Conservation (phyloP, 345 rosid species). For the Bruguiera parviflora region DNA sequence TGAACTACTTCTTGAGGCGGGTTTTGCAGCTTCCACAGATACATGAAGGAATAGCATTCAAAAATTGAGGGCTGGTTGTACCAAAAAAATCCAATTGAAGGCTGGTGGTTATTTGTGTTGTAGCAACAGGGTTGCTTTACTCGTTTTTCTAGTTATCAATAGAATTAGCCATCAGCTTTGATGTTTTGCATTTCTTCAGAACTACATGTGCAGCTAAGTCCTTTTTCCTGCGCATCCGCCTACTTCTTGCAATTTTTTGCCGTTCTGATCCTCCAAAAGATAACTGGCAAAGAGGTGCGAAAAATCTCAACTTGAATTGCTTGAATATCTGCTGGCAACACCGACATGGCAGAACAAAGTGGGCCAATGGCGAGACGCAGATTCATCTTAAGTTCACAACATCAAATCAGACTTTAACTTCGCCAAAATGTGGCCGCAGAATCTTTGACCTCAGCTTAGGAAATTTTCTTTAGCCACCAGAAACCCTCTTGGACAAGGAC, state of each 20-base stretch:
- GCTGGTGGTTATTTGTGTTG: neutral
- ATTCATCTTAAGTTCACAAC: neutral
- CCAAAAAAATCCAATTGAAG: neutral
- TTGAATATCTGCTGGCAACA: neutral
- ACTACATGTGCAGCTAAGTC: neutral
- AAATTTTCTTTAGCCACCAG: conserved; percentile 22
- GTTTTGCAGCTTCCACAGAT: neutral
- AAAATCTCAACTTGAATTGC: neutral
- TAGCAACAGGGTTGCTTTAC: neutral
- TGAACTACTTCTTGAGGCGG: no score
- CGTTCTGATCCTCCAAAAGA: no score
- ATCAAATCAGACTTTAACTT: conserved; percentile 15
- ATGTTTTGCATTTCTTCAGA: neutral
- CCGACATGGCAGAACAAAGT: neutral
- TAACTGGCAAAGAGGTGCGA: neutral
- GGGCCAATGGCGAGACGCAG: neutral
- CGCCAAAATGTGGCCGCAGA: conserved; percentile 17
- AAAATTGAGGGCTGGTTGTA: neutral
- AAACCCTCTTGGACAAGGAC: conserved; percentile 21
- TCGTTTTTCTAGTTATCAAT: neutral
- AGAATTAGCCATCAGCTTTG: neutral
- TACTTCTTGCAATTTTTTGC: neutral
- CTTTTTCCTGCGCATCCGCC: neutral
- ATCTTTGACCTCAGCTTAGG: conserved; percentile 26
- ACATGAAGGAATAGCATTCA: conserved; percentile 24